Conservation (phyloP, 2,329 filamentous ascomycete genomes). For the Colletotrichum phormii region DNA sequence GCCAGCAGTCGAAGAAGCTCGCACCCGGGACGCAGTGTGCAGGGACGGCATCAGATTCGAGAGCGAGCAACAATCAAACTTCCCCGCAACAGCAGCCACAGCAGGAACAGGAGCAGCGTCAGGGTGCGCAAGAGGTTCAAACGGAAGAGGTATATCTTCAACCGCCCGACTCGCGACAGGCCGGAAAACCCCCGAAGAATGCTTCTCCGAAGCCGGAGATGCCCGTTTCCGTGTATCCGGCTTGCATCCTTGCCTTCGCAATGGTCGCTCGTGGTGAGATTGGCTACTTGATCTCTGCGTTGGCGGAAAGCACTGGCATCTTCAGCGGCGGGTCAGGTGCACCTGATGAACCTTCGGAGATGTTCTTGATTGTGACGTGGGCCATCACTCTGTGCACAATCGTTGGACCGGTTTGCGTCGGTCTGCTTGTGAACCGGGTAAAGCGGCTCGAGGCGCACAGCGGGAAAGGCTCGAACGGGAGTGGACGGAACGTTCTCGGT, state of each 20-base stretch:
- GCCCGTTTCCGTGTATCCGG: constrained; percentile 74
- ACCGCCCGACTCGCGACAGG: constrained; percentile 34
- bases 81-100: not conserved
- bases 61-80: not conserved
- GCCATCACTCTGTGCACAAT: constrained; percentile 67
- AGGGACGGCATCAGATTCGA: not conserved
- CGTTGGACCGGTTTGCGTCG: constrained; percentile 60
- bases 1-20: constrained; percentile 9
- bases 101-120: not conserved
- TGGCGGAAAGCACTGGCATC: constrained; percentile 68
- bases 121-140: not conserved
- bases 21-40: constrained; percentile 27
- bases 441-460: constrained; percentile 44
- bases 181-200: constrained; percentile 24
- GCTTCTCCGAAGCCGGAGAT: constrained; percentile 48
- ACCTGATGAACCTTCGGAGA: constrained; percentile 45
- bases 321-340: constrained; percentile 44
- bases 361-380: constrained; percentile 67
- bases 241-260: constrained; percentile 71
- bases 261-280: constrained; percentile 87
- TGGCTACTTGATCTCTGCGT: constrained; percentile 78
- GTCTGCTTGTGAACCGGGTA: constrained; percentile 57
- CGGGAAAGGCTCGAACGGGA: not conserved
- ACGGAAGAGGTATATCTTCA: not conserved
- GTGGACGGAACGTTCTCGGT: constrained; percentile 29